These are phyloP conservation scores for Pythium dissotocum DNA, from an alignment of 352 stramenopile species.

Conservation along the genomic window DNA sequence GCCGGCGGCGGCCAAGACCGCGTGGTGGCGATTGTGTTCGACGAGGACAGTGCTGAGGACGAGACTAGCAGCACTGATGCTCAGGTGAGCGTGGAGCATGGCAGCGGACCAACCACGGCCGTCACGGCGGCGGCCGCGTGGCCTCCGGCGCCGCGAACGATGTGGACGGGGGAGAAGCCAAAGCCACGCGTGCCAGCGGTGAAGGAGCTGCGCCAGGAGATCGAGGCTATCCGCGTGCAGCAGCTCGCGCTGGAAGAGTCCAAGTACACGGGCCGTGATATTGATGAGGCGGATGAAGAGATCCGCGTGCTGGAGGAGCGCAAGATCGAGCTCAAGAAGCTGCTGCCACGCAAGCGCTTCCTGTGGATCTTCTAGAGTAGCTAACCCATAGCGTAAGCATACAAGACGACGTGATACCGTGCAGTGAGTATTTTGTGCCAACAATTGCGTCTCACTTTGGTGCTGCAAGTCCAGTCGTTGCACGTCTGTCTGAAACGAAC, in stretches of 20 bases:
- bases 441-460: neutral
- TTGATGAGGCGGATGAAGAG: conserved; percentile 80
- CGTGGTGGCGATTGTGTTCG: conserved; percentile 64
- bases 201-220: conserved; percentile 46
- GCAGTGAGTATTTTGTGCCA: too few species aligned
- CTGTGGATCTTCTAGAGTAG: conserved; percentile 73
- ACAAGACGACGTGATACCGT: neutral
- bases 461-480: neutral
- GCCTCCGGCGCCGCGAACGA: conserved; percentile 48
- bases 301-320: conserved; percentile 63
- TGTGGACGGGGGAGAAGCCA: conserved; percentile 43
- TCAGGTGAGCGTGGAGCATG: conserved; percentile 28
- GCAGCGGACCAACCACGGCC: conserved; percentile 7
- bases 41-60: conserved; percentile 39
- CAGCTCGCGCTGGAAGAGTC: conserved; percentile 64
- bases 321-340: conserved; percentile 67
- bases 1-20: conserved; percentile 42
- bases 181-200: conserved; percentile 21
- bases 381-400: neutral
- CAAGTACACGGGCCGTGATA: conserved; percentile 76
- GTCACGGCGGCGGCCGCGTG: conserved; percentile 41
- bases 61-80: conserved; percentile 4
- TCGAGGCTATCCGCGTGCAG: conserved; percentile 57
- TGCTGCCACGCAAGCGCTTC: conserved; percentile 76
- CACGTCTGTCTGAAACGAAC: neutral